A percentile compares a stretch with the other conserved stretches of the same genome.
Evolutionary conservation across 2,329 filamentous ascomycete species (phyloP).

Genomic region (Colletotrichum magnum): DNA sequence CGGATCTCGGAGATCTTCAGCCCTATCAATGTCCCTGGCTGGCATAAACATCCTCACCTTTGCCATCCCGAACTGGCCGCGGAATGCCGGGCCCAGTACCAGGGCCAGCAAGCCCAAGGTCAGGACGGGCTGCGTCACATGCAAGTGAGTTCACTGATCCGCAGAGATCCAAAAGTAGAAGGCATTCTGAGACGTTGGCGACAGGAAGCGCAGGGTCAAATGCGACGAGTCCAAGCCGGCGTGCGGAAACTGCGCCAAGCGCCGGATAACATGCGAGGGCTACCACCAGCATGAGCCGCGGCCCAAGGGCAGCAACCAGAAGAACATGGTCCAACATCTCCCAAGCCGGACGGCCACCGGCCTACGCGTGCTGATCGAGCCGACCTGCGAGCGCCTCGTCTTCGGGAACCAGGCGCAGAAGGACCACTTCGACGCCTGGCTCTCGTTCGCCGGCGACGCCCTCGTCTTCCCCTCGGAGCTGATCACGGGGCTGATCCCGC

Average conservation of each 20-base stretch:
- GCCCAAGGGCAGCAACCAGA: not conserved
- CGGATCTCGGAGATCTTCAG: not conserved
- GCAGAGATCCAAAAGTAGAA: too few species aligned
- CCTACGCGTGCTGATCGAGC: conserved; percentile 24
- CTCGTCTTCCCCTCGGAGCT: conserved; percentile 33
- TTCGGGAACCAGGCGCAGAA: conserved; percentile 31
- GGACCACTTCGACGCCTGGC: conserved; percentile 35
- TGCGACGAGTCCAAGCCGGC: conserved; percentile 35
- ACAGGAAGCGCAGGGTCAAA: conserved; percentile 21
- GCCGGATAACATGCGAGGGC: conserved; percentile 25
- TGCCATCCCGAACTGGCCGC: conserved; percentile 33
- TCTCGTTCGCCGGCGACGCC: conserved; percentile 20
- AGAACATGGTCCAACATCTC: not conserved
- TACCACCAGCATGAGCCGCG: conserved; percentile 23
- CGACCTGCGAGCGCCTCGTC: conserved; percentile 32
- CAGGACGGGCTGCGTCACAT: conserved; percentile 41
- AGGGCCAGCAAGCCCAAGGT: conserved; percentile 42
- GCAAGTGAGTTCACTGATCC: conserved; percentile 25
- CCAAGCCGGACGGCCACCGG: not conserved
- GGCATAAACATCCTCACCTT: conserved; percentile 32
- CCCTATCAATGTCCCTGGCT: conserved; percentile 4
- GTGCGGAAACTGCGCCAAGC: conserved; percentile 33
- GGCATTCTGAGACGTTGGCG: not conserved
- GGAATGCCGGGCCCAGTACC: conserved; percentile 21
- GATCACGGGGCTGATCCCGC: conserved; percentile 41